Percentiles rank a stretch among this genome's conserved stretches.
These are phyloP conservation scores for Casuarina cunninghamiana DNA, from an alignment of 306 rosid genomes.

Conservation along the genomic window DNA sequence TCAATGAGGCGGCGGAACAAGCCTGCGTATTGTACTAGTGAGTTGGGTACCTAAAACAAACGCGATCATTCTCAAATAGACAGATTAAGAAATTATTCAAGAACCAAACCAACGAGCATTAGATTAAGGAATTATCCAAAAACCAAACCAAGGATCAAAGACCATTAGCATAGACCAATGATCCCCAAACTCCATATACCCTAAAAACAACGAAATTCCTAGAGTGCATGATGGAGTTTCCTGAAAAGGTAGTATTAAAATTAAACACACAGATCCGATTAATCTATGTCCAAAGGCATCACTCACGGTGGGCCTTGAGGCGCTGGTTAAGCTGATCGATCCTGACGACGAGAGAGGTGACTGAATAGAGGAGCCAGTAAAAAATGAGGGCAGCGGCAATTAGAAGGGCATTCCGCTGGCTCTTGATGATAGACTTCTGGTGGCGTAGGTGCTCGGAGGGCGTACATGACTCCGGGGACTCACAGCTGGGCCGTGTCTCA, in stretches of 20 bases:
- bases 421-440: slow-evolving; percentile 97
- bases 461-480: slow-evolving; percentile 61
- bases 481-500: slow-evolving; percentile 78
- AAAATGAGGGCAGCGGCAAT: slow-evolving; percentile 82
- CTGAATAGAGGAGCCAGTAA: slow-evolving; percentile 95
- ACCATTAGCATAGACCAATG: slow-evolving; percentile 21
- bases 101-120: background rate
- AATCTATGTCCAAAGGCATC: slow-evolving; percentile 26
- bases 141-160: background rate
- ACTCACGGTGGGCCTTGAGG: slow-evolving; percentile 71
- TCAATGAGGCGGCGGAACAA: background rate
- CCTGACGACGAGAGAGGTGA: slow-evolving; percentile 72
- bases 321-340: slow-evolving; percentile 90
- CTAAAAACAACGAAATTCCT: background rate
- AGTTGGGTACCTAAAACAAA: background rate
- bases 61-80: background rate
- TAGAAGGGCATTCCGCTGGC: slow-evolving; percentile 94
- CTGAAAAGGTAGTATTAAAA: background rate
- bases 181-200: slow-evolving; percentile 10
- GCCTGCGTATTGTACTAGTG: background rate
- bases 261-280: background rate
- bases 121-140: background rate
- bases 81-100: background rate
- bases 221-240: slow-evolving; percentile 4
- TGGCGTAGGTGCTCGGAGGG: slow-evolving; percentile 87